Percentiles rank a stretch among this genome's conserved stretches.
These are phyloP conservation scores for Fusarium solani-melongenae DNA, from an alignment of 2,329 filamentous ascomycete genomes.

Conservation along the genomic window DNA sequence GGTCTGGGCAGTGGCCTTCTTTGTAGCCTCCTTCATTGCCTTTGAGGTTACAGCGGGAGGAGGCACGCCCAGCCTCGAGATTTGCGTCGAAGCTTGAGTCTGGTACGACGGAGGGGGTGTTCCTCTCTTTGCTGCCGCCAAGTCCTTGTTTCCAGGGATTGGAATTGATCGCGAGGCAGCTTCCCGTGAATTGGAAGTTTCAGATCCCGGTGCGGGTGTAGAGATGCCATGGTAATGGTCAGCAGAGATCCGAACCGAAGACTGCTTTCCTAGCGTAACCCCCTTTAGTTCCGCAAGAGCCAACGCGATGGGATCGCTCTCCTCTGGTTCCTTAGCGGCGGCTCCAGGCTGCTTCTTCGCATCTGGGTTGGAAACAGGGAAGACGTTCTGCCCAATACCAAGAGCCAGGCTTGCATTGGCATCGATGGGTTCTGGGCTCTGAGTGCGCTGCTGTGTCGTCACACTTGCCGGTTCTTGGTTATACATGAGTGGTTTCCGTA, in stretches of 20 bases:
- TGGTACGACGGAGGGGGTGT: conserved; percentile 88
- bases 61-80: conserved; percentile 86
- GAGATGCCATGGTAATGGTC: conserved; percentile 95
- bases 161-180: conserved; percentile 62
- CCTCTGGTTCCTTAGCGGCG: conserved; percentile 61
- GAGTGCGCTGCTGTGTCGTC: conserved; percentile 55
- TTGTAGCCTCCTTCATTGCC: conserved; percentile 94
- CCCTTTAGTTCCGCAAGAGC: conserved; percentile 94
- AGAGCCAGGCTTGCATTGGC: conserved; percentile 92
- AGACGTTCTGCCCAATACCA: conserved; percentile 95
- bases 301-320: conserved; percentile 88
- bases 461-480: conserved; percentile 51
- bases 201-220: conserved; percentile 75
- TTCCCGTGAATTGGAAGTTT: conserved; percentile 41
- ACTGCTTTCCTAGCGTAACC: conserved; percentile 79
- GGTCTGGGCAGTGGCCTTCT: conserved; percentile 87
- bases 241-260: conserved; percentile 87
- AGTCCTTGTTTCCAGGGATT: conserved; percentile 60
- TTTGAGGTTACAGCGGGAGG: conserved; percentile 92
- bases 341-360: conserved; percentile 54
- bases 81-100: conserved; percentile 70
- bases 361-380: conserved; percentile 87
- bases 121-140: conserved; percentile 71
- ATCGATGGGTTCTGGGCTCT: conserved; percentile 87
- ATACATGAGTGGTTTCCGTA: conserved; percentile 55